Evolutionary conservation across 768 basidiomycete genomes (phyloP).

Genomic region (Tricholoma terreum): DNA sequence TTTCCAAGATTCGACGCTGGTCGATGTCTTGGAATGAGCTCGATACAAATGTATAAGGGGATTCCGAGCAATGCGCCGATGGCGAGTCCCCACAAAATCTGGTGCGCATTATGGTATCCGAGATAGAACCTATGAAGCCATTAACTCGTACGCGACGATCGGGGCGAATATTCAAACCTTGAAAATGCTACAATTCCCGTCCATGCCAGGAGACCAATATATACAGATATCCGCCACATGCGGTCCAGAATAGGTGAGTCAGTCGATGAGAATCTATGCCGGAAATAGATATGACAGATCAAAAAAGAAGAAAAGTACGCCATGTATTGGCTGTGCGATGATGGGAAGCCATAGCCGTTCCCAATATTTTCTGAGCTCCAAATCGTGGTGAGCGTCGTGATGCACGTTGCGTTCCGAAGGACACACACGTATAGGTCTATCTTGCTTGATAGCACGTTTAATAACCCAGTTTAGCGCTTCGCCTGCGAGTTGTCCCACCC

Average conservation of each 20-base stretch:
- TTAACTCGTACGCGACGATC: neutral
- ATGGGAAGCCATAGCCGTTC: constrained; percentile 82
- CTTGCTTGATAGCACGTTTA: constrained; percentile 65
- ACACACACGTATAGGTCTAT: constrained; percentile 60
- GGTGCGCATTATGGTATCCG: constrained; percentile 68
- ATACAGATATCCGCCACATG: constrained; percentile 45
- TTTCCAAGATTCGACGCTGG: constrained; percentile 56
- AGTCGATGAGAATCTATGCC: constrained; percentile 59
- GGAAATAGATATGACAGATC: constrained; percentile 66
- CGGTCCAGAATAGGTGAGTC: constrained; percentile 50
- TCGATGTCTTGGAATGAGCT: constrained; percentile 52
- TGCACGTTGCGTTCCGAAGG: neutral
- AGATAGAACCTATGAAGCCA: constrained; percentile 54
- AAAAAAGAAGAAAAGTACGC: constrained; percentile 81
- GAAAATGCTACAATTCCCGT: constrained; percentile 73
- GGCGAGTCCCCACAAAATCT: constrained; percentile 71
- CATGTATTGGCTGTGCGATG: constrained; percentile 90
- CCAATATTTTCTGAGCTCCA: constrained; percentile 47
- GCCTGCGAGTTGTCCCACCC: constrained; percentile 72
- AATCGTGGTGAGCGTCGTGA: neutral
- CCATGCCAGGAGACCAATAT: constrained; percentile 52
- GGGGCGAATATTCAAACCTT: constrained; percentile 41
- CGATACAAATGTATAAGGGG: constrained; percentile 51
- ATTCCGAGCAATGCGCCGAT: constrained; percentile 60
- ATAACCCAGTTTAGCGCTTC: constrained; percentile 69